phyloP scores from a whole-genome alignment of 371 early-diverging fungal genomes.

The Dinochytrium kinnereticum region DNA sequence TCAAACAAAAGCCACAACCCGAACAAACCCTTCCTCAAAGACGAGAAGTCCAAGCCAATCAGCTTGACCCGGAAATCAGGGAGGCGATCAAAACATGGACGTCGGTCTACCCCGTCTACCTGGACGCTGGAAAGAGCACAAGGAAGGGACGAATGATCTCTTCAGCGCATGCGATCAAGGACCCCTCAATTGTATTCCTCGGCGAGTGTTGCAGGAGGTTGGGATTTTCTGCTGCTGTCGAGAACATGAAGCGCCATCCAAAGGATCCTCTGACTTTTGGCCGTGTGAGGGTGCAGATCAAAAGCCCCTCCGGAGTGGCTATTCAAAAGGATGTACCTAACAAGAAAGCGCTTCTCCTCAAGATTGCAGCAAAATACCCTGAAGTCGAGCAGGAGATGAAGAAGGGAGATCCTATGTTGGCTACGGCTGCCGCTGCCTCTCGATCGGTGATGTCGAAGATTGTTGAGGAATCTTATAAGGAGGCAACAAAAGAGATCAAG shows the following conservation, averaged over 20 bases:
- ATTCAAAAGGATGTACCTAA: conserved; percentile 8
- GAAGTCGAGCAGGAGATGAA: conserved; percentile 27
- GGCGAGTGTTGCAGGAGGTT: conserved; percentile 64
- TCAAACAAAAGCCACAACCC: too few relatives aligned
- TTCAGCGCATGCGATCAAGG: conserved; percentile 54
- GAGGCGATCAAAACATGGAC: conserved; percentile 59
- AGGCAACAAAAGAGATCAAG: conserved; percentile 20
- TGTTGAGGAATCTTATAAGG: conserved; percentile 27
- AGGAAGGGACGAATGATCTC: conserved; percentile 61
- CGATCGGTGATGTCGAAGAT: conserved; percentile 28
- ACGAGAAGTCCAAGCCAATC: conserved; percentile 30
- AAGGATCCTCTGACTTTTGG: conserved; percentile 45
- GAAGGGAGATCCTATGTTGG: conserved; percentile 27
- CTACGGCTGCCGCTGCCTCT: conserved; percentile 33
- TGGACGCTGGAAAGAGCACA: conserved; percentile 60
- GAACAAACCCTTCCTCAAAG: too few relatives aligned
- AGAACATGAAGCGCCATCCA: conserved; percentile 51
- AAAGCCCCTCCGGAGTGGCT: not conserved
- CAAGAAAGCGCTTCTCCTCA: conserved; percentile 30
- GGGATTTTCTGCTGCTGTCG: conserved; percentile 63
- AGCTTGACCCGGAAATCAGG: conserved; percentile 10
- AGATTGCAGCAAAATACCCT: conserved; percentile 26
- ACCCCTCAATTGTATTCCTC: conserved; percentile 71
- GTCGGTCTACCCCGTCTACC: conserved; percentile 70
- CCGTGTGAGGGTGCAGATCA: conserved; percentile 38